These are phyloP conservation scores for Brassica cretica DNA, from an alignment of 345 rosid species.

Conservation along the genomic window DNA sequence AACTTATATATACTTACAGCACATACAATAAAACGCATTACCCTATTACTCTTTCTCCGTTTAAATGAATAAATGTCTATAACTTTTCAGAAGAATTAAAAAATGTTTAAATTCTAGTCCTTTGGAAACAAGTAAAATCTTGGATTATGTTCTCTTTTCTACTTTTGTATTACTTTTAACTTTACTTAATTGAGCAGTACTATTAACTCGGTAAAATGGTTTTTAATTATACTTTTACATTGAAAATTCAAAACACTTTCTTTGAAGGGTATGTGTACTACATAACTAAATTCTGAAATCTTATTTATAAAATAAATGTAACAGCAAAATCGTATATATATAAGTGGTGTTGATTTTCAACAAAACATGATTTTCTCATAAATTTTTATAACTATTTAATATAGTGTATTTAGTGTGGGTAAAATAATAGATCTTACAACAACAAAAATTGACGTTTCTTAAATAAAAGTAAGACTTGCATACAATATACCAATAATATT, in stretches of 20 bases:
- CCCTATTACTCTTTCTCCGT: neutral
- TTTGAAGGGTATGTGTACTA: neutral
- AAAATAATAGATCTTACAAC: neutral
- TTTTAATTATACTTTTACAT: neutral
- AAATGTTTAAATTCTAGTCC: neutral
- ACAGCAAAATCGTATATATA: neutral
- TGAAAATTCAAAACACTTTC: neutral
- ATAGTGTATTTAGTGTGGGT: neutral
- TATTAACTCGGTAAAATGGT: neutral
- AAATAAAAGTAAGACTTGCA: neutral
- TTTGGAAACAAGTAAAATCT: neutral
- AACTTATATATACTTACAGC: neutral
- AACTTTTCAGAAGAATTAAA: neutral
- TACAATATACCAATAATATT: neutral
- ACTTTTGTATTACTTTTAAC: neutral
- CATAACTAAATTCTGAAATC: neutral
- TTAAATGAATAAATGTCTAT: neutral
- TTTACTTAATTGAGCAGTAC: neutral
- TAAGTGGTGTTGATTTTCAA: neutral
- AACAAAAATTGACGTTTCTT: neutral
- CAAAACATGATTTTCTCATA: neutral
- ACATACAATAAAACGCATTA: neutral
- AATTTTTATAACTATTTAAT: neutral
- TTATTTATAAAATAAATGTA: neutral
- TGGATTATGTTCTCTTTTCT: neutral